Evolutionary conservation across 805 yeast species (phyloP), one percentile per base, ranked within the genome.

Genomic region (Wickerhamomyces subpelliculosus): DNA sequence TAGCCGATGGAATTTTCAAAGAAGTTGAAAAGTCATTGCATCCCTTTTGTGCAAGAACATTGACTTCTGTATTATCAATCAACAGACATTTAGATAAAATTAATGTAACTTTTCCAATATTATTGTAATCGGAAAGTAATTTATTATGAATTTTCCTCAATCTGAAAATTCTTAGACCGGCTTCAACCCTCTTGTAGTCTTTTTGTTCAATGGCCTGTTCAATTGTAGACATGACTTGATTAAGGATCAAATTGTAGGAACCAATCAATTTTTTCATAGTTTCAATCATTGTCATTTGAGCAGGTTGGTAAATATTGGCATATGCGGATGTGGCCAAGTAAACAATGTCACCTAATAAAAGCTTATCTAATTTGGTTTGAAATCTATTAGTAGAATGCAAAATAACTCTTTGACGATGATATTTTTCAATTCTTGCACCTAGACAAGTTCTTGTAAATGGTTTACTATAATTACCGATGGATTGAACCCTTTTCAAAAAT

Each of bases 361-460:
- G 38, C 38, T 67, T 72, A 45, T 88, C 96, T 9, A 81, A 54
- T 8, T 69, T 72, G 0, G 86, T 73, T 49, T 85, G 84, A 7
- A 78, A 64, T 44, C 96, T 69, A 4, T 84, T 78, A 0, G 90
- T 82, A 1, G 87, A 73, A 49, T 80, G 85, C 27, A 84, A 67
- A 1, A 77, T 65, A 20, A 82, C 74, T 47, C 97, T 73, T 47
- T 83, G 79, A 55, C 76, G 75, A 47, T 89, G 96, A 45, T 78
- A 83, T 13, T 79, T 64, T 38, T 79, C 83, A 12, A 87, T 67
- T 38, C 95, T 70, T 0, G 84, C 75, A 3, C 84, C 94, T n/a
- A 87, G 55, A 2, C 84, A 72, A 1, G 85, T 70, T 52, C 96
- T 76, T 0, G 97, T 88, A 45, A 68, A 81, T 2, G 88, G 85